These are phyloP conservation scores for Salmacisia buchloeana DNA, from an alignment of 1,284 basidiomycete genomes.

Conservation along the genomic window DNA sequence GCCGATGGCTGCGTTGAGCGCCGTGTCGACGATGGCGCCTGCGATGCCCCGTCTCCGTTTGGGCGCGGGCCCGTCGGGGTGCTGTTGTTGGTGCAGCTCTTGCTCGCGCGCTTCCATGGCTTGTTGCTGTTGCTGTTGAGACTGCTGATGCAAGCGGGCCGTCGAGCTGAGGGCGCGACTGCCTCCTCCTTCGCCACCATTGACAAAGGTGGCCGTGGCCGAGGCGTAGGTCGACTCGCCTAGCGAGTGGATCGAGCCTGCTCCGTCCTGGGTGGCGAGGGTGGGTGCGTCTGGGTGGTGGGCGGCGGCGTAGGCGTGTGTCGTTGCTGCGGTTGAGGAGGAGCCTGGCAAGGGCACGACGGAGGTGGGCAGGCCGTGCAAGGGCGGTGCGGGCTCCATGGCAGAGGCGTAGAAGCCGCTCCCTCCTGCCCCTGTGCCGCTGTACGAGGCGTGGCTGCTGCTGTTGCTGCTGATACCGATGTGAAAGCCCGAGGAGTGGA, in stretches of 20 bases:
- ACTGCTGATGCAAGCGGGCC: not conserved
- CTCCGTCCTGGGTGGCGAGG: not conserved
- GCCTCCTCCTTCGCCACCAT: not conserved
- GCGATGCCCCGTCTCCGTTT: not conserved
- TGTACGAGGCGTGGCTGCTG: not conserved
- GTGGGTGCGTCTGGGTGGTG: not conserved
- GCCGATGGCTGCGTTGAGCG: constrained; percentile 3
- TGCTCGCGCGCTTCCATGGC: not conserved
- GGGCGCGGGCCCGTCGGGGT: not conserved
- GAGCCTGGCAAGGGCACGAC: not conserved
- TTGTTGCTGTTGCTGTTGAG: too few species aligned
- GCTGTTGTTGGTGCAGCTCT: not conserved
- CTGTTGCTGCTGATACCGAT: not conserved
- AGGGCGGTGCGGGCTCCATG: not conserved
- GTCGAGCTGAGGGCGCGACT: not conserved
- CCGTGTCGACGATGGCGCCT: not conserved
- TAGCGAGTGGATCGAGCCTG: too few species aligned
- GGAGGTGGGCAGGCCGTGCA: not conserved
- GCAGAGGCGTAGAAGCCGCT: not conserved
- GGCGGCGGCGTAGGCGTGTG: not conserved
- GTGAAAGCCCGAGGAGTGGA: not conserved
- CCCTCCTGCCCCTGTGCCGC: too few species aligned
- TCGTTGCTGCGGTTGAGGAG: not conserved
- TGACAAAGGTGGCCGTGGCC: not conserved
- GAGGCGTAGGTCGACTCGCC: constrained; percentile 5